These are phyloP conservation scores for Lichenothelia convexa DNA, from an alignment of 495 filamentous ascomycete species.

Conservation along the genomic window DNA sequence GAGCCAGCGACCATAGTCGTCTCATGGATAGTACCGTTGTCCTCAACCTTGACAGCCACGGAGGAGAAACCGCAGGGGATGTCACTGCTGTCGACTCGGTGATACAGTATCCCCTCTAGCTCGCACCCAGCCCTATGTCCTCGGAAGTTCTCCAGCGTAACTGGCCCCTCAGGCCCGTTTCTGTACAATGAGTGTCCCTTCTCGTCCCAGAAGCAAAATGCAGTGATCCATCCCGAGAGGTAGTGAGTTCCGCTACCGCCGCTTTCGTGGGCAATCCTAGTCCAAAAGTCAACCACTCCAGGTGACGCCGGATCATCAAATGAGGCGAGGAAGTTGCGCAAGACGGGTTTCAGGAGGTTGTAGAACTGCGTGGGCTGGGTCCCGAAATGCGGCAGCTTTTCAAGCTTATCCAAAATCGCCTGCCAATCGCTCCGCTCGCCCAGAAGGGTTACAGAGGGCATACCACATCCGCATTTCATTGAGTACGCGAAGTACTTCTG, in stretches of 20 bases:
- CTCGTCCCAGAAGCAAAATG: slow-evolving; percentile 29
- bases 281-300: slow-evolving; percentile 30
- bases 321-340: slow-evolving; percentile 8
- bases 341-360: slow-evolving; percentile 3
- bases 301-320: slow-evolving; percentile 5
- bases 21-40: slow-evolving; percentile 12
- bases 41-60: slow-evolving; percentile 17
- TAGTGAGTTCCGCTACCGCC: slow-evolving; percentile 15
- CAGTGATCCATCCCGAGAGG: slow-evolving; percentile 30
- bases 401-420: slow-evolving; percentile 16
- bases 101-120: slow-evolving; percentile 12
- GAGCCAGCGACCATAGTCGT: slow-evolving; percentile 20
- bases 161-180: neutral
- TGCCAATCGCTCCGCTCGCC: slow-evolving; percentile 27
- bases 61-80: slow-evolving; percentile 13
- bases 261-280: slow-evolving; percentile 10
- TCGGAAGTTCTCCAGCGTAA: neutral
- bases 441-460: slow-evolving; percentile 32
- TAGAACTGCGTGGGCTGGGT: slow-evolving; percentile 15
- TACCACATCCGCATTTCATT: slow-evolving; percentile 21
- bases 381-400: slow-evolving; percentile 23
- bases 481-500: slow-evolving; percentile 26
- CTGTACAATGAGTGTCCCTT: slow-evolving; percentile 15
- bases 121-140: too few species aligned
- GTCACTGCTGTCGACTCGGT: slow-evolving; percentile 7